phyloP scores from a whole-genome alignment of 2,329 filamentous ascomycete genomes.

The Trichoderma citrinoviride region DNA sequence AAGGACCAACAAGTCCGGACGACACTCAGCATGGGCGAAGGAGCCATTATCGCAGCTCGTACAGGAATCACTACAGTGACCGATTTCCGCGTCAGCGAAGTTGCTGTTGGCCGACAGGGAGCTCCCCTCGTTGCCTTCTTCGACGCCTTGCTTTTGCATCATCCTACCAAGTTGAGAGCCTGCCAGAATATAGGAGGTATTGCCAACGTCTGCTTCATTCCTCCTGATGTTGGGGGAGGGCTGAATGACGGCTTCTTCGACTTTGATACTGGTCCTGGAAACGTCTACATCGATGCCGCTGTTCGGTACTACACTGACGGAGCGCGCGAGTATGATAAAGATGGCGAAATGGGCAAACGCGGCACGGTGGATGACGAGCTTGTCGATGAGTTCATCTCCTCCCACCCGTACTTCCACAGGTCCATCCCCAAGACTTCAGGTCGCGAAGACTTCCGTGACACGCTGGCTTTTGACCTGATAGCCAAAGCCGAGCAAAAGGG shows the following conservation, averaged over 20 bases:
- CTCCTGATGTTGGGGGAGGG: conserved; percentile 24
- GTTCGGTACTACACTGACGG: conserved; percentile 37
- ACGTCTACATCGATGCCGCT: conserved; percentile 33
- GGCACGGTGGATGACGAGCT: conserved; percentile 42
- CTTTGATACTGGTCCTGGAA: conserved; percentile 49
- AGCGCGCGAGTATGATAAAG: conserved; percentile 47
- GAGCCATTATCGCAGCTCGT: conserved; percentile 50
- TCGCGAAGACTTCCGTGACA: conserved; percentile 51
- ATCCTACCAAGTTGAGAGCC: conserved; percentile 48
- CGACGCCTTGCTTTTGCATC: conserved; percentile 47
- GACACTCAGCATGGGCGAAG: conserved; percentile 56
- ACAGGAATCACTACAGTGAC: conserved; percentile 52
- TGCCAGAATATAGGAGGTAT: conserved; percentile 56
- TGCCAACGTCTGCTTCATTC: conserved; percentile 51
- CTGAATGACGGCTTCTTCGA: conserved; percentile 30
- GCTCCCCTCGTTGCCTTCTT: conserved; percentile 51
- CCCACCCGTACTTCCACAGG: conserved; percentile 41
- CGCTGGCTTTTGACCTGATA: conserved; percentile 45
- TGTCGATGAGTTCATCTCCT: conserved; percentile 42
- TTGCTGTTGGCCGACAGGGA: conserved; percentile 46
- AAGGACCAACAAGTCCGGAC: conserved; percentile 45
- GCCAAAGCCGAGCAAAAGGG: conserved; percentile 38
- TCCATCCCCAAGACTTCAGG: conserved; percentile 48
- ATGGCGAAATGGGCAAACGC: conserved; percentile 42
- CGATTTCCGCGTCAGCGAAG: conserved; percentile 49